Evolutionary conservation across 2,329 filamentous ascomycete species (phyloP).

Genomic region (Claviceps quebecensis): DNA sequence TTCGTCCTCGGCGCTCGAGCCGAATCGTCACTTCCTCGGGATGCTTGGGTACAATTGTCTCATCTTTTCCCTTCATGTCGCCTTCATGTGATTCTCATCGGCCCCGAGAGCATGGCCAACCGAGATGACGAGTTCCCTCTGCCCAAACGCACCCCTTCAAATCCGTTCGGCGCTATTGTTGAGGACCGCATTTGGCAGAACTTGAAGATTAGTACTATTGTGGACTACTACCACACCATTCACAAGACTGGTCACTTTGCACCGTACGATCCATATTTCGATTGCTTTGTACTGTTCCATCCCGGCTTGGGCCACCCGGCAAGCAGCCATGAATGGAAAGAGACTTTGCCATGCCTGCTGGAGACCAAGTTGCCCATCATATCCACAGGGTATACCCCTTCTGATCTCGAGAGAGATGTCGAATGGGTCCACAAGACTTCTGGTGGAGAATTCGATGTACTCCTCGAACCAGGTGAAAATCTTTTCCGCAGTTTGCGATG

Average conservation of each 20-base stretch:
- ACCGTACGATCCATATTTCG: constrained; percentile 95
- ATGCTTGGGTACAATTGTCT: constrained; percentile 88
- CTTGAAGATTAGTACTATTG: constrained; percentile 94
- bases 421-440: constrained; percentile 79
- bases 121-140: constrained; percentile 87
- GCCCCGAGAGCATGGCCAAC: constrained; percentile 90
- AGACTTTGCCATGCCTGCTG: constrained; percentile 75
- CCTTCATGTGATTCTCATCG: constrained; percentile 87
- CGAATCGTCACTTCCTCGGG: constrained; percentile 88
- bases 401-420: constrained; percentile 86
- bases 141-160: constrained; percentile 67
- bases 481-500: constrained; percentile 84
- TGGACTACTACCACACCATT: constrained; percentile 95
- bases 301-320: constrained; percentile 91
- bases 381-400: constrained; percentile 90
- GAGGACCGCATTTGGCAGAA: constrained; percentile 79
- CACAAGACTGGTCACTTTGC: constrained; percentile 83
- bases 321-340: constrained; percentile 84
- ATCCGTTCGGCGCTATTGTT: constrained; percentile 87
- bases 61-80: constrained; percentile 87
- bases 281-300: constrained; percentile 94
- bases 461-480: constrained; percentile 89
- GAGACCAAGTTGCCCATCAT: constrained; percentile 94
- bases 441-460: constrained; percentile 77
- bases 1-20: constrained; percentile 91